Conservation (phyloP, 176 grass and related monocot species). For the Oropetium thomaeum region DNA sequence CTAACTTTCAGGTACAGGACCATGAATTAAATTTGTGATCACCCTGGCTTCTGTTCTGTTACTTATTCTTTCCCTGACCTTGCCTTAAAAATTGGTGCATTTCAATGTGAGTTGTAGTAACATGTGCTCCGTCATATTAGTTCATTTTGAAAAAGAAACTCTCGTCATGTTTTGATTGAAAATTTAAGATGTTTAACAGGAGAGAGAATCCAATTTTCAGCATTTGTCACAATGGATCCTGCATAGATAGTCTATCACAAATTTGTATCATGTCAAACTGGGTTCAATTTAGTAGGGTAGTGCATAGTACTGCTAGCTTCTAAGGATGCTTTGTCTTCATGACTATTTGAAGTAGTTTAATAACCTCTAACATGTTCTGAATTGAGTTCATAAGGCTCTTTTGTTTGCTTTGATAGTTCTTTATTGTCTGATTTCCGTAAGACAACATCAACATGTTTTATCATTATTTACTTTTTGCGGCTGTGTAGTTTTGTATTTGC, state of each 20-base stretch:
- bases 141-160: not conserved
- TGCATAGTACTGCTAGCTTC: not conserved
- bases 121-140: not conserved
- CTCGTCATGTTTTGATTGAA: not conserved
- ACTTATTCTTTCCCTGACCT: not conserved
- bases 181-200: not conserved
- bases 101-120: not conserved
- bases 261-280: not conserved
- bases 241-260: not conserved
- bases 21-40: not conserved
- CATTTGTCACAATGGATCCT: not conserved
- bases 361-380: not conserved
- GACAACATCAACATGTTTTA: not conserved
- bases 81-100: not conserved
- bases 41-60: not conserved
- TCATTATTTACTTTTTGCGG: not conserved
- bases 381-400: not conserved
- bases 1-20: conserved; percentile 63
- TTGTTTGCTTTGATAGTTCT: not conserved
- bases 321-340: not conserved
- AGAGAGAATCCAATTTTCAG: not conserved
- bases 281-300: not conserved
- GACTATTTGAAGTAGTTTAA: not conserved
- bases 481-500: not conserved
- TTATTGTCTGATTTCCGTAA: not conserved